Base-by-base conservation (phyloP, 2,329 filamentous ascomycete species). In the Fusarium scirpi region DNA sequence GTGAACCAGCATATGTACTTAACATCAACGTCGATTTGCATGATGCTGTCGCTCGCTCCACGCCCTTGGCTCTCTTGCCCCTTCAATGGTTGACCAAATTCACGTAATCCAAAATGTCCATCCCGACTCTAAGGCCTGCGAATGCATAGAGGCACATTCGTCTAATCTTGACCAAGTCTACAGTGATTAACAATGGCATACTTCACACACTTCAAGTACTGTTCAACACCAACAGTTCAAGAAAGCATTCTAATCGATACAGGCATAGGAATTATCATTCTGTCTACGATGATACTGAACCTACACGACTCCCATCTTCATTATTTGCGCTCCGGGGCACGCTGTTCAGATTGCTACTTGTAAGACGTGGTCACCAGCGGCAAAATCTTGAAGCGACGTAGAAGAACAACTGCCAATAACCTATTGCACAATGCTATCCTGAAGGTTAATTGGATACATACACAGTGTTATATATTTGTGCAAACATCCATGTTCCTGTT, bases 381-480 rank as follows among this genome's bases (percentile, higher is more conserved):
- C 34, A 38, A n/a, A 38, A n/a, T 38, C 16, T 32, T 18, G 8
- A 20, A 7, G 13, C 3, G 18, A 9, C 22, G 27, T 32, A 45
- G 13, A 18, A 30, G n/a, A 34, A 45, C 32, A 41, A 57, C 18
- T 44, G 43, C 29, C 30, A n/a, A 52, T 65, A 15, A 44, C 40
- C 46, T 56, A 48, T 55, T 46, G 44, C 57, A 24, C 58, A 49
- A 52, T 43, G 47, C 61, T 69, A 61, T 45, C 55, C 41, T 25
- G 49, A 45, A 49, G 38, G 30, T 43, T 49, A 64, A 57, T 18
- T 32, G 20, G 29, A 69, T 27, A 69, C 59, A 69, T 30, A 69
- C 59, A 47, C 32, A 53, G 25, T 46, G 46, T 47, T 55, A 22
- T 55, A 59, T 65, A 61, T 38, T 25, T 70, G 67, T 25, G 38